A percentile compares a stretch with the other conserved stretches of the same genome.
These are phyloP conservation scores for Ustilago shanxiensis DNA, from an alignment of 1,284 basidiomycete genomes.

Conservation along the genomic window DNA sequence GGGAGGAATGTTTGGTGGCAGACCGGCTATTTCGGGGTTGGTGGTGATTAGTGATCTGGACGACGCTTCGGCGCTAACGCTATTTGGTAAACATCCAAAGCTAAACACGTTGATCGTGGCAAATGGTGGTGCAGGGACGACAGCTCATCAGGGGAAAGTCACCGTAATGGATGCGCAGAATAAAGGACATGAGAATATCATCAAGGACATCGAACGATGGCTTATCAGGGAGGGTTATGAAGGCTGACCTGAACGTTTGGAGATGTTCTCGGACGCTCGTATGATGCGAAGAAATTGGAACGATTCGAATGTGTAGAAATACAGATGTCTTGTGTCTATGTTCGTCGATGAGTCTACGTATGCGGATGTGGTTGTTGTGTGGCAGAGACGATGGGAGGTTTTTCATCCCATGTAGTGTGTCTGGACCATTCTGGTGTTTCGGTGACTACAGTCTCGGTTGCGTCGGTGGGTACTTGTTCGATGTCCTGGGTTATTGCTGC, in stretches of 20 bases:
- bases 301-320: conserved; percentile 13
- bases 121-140: conserved; percentile 12
- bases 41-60: conserved; percentile 42
- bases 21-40: conserved; percentile 38
- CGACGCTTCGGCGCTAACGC: conserved; percentile 14
- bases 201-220: conserved; percentile 51
- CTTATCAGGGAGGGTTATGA: conserved; percentile 47
- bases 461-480: not conserved
- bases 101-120: conserved; percentile 46
- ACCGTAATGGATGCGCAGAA: conserved; percentile 18
- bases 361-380: too few relatives aligned
- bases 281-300: not conserved
- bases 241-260: conserved; percentile 30
- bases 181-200: conserved; percentile 20
- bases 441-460: not conserved
- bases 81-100: conserved; percentile 42
- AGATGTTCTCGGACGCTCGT: too few relatives aligned
- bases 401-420: conserved; percentile 31
- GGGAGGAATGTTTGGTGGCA: conserved; percentile 24
- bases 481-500: not conserved
- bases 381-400: conserved; percentile 1
- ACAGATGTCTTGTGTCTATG: conserved; percentile 5
- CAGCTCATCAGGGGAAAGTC: conserved; percentile 28
- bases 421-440: conserved; percentile 37
- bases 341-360: too few relatives aligned